These are phyloP conservation scores for Corynespora cassiicola DNA, from an alignment of 2,329 filamentous ascomycete genomes.

Conservation along the genomic window DNA sequence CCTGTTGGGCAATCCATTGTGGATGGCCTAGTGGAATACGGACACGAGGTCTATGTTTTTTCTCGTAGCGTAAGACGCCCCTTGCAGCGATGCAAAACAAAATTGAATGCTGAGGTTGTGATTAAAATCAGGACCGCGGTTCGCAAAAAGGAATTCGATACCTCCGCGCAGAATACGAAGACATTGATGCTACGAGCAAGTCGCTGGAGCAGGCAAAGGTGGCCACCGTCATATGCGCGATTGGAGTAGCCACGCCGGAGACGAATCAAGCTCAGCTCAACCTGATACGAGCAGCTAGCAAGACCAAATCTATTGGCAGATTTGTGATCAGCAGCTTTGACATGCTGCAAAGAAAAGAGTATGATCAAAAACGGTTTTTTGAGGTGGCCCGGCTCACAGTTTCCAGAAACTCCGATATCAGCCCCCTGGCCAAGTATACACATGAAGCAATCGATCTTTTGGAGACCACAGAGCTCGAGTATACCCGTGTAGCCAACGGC, in stretches of 20 bases:
- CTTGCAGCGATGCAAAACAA: no score
- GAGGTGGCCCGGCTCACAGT: no score
- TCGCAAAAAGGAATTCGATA: no score
- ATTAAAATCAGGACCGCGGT: no score
- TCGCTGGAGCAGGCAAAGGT: constrained; percentile 47
- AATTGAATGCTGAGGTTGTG: no score
- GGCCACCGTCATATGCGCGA: constrained; percentile 54
- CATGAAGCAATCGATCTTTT: constrained; percentile 20
- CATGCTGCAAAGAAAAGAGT: no score
- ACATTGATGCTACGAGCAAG: constrained; percentile 32
- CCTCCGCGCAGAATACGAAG: constrained; percentile 45
- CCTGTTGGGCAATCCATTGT: constrained; percentile 56
- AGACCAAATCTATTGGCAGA: no score
- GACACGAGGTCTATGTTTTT: constrained; percentile 50
- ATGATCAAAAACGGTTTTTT: no score
- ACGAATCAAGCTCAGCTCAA: constrained; percentile 22
- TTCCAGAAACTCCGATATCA: no score
- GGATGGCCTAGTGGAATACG: constrained; percentile 47
- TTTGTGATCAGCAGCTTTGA: no score
- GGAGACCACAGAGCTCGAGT: constrained; percentile 29
- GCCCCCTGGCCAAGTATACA: no score
- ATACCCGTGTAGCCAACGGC: constrained; percentile 30
- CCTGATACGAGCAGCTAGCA: constrained; percentile 19
- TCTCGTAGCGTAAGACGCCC: constrained; percentile 51
- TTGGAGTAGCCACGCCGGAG: constrained; percentile 40